Conservation (phyloP, 257 asterid genomes). For the Galeopsis tetrahit region DNA sequence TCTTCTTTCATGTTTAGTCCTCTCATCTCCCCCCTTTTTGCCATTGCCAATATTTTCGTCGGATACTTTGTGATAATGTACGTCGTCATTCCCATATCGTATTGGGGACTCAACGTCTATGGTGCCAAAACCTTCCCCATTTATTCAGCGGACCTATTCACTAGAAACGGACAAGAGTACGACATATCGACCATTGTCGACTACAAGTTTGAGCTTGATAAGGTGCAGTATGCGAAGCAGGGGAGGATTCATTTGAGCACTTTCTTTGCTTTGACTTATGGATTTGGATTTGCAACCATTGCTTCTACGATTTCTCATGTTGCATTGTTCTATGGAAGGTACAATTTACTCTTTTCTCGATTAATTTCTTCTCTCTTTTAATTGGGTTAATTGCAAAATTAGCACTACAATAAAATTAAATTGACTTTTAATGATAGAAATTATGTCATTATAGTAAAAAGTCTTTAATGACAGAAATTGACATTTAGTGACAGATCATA, state of each 20-base stretch:
- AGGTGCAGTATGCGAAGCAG: slow-evolving; percentile 50
- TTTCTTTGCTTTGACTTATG: slow-evolving; percentile 65
- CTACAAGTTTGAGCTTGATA: slow-evolving; percentile 51
- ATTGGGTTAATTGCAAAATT: not conserved
- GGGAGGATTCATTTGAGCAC: slow-evolving; percentile 70
- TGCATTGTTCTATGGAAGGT: slow-evolving; percentile 78
- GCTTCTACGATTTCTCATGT: slow-evolving; percentile 75
- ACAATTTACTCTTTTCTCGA: not conserved
- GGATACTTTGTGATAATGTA: slow-evolving; percentile 61
- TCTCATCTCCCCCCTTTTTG: slow-evolving; percentile 73
- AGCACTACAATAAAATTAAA: no score
- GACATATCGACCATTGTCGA: slow-evolving; percentile 55
- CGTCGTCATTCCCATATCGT: slow-evolving; percentile 63
- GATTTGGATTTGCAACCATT: slow-evolving; percentile 84
- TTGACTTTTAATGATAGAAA: no score
- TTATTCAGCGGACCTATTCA: slow-evolving; percentile 60
- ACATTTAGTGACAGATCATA: no score
- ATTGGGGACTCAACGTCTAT: slow-evolving; percentile 76
- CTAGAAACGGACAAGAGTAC: slow-evolving; percentile 56
- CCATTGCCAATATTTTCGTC: slow-evolving; percentile 67
- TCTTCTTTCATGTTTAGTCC: slow-evolving; percentile 82
- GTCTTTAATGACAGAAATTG: no score
- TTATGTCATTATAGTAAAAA: no score
- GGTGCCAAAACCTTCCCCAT: slow-evolving; percentile 63
- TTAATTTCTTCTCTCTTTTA: not conserved